A percentile compares a stretch with the other conserved stretches of the same genome.
These are phyloP conservation scores for Fusarium sulawesiense DNA, from an alignment of 2,329 filamentous ascomycete species.

Conservation along the genomic window DNA sequence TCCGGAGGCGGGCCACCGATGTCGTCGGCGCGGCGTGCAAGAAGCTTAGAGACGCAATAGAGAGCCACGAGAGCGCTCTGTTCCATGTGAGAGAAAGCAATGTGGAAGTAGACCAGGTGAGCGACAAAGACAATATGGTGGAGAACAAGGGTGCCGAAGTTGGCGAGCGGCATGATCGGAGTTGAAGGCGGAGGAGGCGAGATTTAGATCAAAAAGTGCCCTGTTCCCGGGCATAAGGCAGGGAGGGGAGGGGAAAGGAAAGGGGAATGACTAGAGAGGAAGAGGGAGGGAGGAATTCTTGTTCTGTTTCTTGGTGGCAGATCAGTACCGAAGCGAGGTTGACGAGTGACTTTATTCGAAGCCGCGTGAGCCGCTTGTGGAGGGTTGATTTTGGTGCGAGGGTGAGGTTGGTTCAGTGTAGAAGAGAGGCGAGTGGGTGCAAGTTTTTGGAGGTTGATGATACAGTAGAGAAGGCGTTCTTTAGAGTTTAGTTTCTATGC, in stretches of 20 bases:
- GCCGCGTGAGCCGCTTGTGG: constrained; percentile 34
- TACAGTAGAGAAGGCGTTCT: not conserved
- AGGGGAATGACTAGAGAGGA: not conserved
- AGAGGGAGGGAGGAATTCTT: not conserved
- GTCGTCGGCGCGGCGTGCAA: constrained; percentile 60
- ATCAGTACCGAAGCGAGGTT: constrained; percentile 15
- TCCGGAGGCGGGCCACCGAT: constrained; percentile 54
- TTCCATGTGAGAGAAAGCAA: constrained; percentile 62
- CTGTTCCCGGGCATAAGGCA: constrained; percentile 7
- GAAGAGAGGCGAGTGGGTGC: not conserved
- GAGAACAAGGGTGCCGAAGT: constrained; percentile 63
- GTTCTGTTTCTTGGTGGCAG: constrained; percentile 6
- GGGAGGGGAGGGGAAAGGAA: not conserved
- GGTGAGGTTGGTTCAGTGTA: constrained; percentile 11
- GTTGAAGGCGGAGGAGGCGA: not conserved
- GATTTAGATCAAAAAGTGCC: constrained; percentile 12
- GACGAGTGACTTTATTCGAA: constrained; percentile 5
- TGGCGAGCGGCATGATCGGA: constrained; percentile 60
- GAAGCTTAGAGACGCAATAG: constrained; percentile 62
- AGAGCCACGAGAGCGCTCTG: constrained; percentile 59
- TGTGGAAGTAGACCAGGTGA: constrained; percentile 64
- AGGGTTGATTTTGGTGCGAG: constrained; percentile 16
- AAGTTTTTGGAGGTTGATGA: not conserved
- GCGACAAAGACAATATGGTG: constrained; percentile 65
- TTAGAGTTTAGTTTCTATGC: not conserved